phyloP scores from a whole-genome alignment of 805 yeast species.

The Metschnikowia dekortorum region DNA sequence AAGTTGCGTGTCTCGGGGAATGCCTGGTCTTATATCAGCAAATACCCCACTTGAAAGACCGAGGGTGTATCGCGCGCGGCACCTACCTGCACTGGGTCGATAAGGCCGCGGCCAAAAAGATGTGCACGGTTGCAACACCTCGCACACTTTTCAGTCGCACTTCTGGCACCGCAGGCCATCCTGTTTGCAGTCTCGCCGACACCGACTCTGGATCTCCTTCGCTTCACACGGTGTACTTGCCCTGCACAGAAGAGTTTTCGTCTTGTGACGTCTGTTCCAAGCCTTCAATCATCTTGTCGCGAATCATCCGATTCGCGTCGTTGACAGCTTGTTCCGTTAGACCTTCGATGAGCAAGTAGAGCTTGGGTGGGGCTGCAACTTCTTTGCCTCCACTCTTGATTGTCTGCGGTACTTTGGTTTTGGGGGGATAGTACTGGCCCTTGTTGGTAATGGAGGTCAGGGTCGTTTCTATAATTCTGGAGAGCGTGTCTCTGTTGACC shows the following conservation, averaged over 20 bases:
- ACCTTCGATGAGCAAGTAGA: conserved; percentile 77
- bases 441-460: conserved; percentile 74
- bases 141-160: no score
- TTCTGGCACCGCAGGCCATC: no score
- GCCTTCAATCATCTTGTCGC: conserved; percentile 53
- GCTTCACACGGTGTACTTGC: conserved; percentile 43
- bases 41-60: conserved; percentile 1
- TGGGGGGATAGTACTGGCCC: conserved; percentile 61
- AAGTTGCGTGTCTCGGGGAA: not conserved
- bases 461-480: conserved; percentile 64
- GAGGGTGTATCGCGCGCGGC: not conserved
- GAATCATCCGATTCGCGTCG: conserved; percentile 55
- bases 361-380: conserved; percentile 59
- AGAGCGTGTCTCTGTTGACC: conserved; percentile 59
- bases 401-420: conserved; percentile 45
- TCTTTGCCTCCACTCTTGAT: conserved; percentile 44
- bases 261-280: conserved; percentile 45
- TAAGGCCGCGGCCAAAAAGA: not conserved
- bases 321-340: conserved; percentile 53
- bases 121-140: not conserved
- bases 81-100: not conserved
- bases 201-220: not conserved
- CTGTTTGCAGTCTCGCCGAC: not conserved
- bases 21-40: not conserved
- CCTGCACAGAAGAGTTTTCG: conserved; percentile 39